Percentiles rank a stretch among this genome's conserved stretches.
Evolutionary conservation across 2,329 filamentous ascomycete species (phyloP).

Genomic region (Xylariales sp.): DNA sequence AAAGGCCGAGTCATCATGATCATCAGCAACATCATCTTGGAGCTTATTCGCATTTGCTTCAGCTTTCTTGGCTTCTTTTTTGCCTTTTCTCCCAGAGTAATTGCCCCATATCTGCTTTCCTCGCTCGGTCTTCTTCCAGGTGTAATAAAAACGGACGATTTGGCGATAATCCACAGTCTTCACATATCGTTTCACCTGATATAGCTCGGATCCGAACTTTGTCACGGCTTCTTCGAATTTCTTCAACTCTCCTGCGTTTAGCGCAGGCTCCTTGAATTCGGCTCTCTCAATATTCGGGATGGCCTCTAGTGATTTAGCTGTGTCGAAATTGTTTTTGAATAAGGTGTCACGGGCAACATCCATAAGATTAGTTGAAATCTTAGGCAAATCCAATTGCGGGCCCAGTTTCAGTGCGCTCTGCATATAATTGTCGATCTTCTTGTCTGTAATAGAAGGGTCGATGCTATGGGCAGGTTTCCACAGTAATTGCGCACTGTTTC

Average conservation of each 20-base stretch:
- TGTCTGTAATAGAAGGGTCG: conserved; percentile 39
- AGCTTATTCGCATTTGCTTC: conserved; percentile 71
- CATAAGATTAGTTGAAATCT: conserved; percentile 78
- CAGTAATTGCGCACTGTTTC: conserved; percentile 68
- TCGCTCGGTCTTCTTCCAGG: conserved; percentile 91
- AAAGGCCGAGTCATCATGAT: conserved; percentile 92
- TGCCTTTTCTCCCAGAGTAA: conserved; percentile 81
- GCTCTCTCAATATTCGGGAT: conserved; percentile 65
- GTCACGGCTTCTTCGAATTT: conserved; percentile 87
- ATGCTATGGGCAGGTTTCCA: conserved; percentile 70
- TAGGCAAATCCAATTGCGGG: conserved; percentile 54
- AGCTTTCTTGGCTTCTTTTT: conserved; percentile 75
- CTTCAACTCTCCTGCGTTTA: conserved; percentile 75
- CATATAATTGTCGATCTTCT: conserved; percentile 75
- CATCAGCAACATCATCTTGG: conserved; percentile 88
- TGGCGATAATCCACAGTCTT: conserved; percentile 75
- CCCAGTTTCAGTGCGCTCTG: conserved; percentile 60
- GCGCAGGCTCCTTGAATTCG: conserved; percentile 78
- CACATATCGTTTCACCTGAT: conserved; percentile 78
- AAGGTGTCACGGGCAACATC: conserved; percentile 78
- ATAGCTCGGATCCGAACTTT: conserved; percentile 88
- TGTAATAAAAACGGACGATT: conserved; percentile 91
- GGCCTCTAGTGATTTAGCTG: conserved; percentile 64
- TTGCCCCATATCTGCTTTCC: conserved; percentile 88
- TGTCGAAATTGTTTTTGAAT: conserved; percentile 66